phyloP scores from a whole-genome alignment of 2,329 filamentous ascomycete genomes.

The Penicillium sp. region DNA sequence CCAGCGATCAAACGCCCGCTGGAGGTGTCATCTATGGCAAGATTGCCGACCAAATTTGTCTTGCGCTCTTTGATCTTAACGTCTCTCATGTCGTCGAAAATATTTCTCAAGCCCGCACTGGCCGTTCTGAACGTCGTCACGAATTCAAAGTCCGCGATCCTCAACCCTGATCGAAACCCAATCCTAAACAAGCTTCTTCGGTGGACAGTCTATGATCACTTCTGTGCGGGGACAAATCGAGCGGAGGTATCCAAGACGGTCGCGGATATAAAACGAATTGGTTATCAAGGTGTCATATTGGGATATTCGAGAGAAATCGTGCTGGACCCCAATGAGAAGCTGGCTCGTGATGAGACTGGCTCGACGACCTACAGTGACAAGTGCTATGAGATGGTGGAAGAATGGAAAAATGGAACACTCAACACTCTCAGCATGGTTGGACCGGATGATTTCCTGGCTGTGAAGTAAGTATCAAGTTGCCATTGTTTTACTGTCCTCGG shows the following conservation, averaged over 20 bases:
- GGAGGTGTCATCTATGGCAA: constrained; percentile 19
- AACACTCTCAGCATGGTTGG: constrained; percentile 23
- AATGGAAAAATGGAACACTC: constrained; percentile 23
- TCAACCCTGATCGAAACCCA: constrained; percentile 74
- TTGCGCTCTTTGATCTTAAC: constrained; percentile 19
- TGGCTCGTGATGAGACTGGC: constrained; percentile 9
- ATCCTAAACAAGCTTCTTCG: constrained; percentile 69
- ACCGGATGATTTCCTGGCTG: constrained; percentile 20
- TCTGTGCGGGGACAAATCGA: constrained; percentile 77
- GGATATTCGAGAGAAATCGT: constrained; percentile 82
- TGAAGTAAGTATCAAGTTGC: constrained; percentile 14
- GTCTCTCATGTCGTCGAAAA: constrained; percentile 32
- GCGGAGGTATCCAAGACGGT: constrained; percentile 67
- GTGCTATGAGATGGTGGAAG: constrained; percentile 19
- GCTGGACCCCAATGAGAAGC: constrained; percentile 51
- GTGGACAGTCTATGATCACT: constrained; percentile 84
- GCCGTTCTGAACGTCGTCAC: constrained; percentile 67
- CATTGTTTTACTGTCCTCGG: neutral
- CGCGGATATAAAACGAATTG: constrained; percentile 65
- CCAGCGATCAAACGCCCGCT: constrained; percentile 2
- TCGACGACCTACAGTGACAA: constrained; percentile 13
- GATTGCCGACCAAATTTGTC: constrained; percentile 16
- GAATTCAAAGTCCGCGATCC: constrained; percentile 62
- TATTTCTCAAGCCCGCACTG: constrained; percentile 67
- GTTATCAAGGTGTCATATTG: constrained; percentile 80